Evolutionary conservation across 345 rosid species (phyloP).

Genomic region (Hibiscus mutabilis): DNA sequence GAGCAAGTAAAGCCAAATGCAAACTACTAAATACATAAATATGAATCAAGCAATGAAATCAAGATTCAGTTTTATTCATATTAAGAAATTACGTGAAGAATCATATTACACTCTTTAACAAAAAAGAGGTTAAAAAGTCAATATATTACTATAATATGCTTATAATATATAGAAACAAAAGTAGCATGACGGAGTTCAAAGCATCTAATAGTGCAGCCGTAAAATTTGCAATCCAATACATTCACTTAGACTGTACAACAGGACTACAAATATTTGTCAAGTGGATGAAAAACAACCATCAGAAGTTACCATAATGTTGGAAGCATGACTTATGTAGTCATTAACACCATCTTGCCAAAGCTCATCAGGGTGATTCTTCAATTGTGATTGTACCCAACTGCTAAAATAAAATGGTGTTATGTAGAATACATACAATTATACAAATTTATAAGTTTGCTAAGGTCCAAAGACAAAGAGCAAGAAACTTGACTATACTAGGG

Average conservation of each 20-base stretch:
- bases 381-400: slow-evolving; percentile 95
- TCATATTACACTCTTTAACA: background rate
- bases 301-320: slow-evolving; percentile 56
- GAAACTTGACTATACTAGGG: background rate
- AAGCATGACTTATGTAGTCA: slow-evolving; percentile 77
- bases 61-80: background rate
- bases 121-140: background rate
- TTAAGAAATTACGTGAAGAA: background rate
- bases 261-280: background rate
- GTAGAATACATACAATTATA: background rate
- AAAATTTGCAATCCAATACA: background rate
- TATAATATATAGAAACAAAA: background rate
- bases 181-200: background rate
- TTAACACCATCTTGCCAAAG: slow-evolving; percentile 92
- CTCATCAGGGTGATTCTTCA: slow-evolving; percentile 93
- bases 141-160: background rate
- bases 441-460: background rate
- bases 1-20: background rate
- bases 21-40: background rate
- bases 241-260: background rate
- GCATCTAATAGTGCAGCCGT: background rate
- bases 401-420: slow-evolving; percentile 6
- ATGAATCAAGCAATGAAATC: background rate
- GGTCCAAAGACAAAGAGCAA: background rate
- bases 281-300: background rate